Base-by-base conservation (phyloP, 106 monocot species). In the Phalaenopsis aphrodite region DNA sequence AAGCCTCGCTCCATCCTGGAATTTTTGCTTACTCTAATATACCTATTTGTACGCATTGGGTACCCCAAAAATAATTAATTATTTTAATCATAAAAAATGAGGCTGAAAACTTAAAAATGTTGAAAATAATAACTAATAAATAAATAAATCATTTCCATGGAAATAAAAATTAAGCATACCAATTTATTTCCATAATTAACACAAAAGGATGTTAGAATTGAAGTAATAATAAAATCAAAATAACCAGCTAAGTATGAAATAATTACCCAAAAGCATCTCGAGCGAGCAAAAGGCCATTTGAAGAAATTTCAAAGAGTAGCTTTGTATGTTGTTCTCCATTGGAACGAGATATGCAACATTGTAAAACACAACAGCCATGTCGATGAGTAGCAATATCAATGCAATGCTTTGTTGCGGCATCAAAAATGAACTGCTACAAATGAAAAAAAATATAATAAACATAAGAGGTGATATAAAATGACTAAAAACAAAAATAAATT, bases 211-310 rank as follows among this genome's bases (percentile, higher is more conserved):
- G 64, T 23, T 2, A 64, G 21, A 64, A 23, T 21, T 65, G 64
- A 65, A 65, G 10, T 72, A 16, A 52, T 72, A 78, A 56, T 30
- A 38, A 42, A 61, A 47, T n/a, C 52, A 11, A 52, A 52, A 52
- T 3, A 46, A 82, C 5, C 18, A 45, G 41, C 3, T 61, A 16
- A 37, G 10, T 71, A 11, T 47, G 42, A 87, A 83, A 77, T 56
- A 77, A 24, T 82, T 90, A 90, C 90, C 90, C 90, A 47, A 72
- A 90, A 56, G 76, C 56, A 82, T 90, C 83, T 72, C 85, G 83
- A 69, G 90, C 87, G 5, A 90, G 85, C 30, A 38, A 46, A 66
- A 87, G 74, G 65, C 87, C 87, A 80, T 90, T 85, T 0, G 21
- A 2, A 81, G 73, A 78, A 76, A 90, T 73, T 85, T 87, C 73